Evolutionary conservation across 108 stramenopile species (phyloP).

Genomic region (Pseudonitzschia multiseries): DNA sequence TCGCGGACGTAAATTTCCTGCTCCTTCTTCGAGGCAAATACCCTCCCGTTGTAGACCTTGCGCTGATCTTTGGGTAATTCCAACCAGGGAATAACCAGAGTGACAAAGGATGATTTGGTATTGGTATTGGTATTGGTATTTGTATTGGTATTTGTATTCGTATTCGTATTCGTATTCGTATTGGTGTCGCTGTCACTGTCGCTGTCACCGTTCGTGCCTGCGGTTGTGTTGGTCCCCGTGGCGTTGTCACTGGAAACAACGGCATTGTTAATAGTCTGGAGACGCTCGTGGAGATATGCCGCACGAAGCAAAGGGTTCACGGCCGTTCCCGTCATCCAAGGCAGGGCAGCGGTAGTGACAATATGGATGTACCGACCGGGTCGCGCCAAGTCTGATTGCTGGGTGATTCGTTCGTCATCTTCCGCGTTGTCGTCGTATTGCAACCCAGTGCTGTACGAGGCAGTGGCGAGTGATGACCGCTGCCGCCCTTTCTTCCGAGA

Average conservation of each 20-base stretch:
- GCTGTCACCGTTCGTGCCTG: background rate
- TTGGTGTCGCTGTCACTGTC: no score
- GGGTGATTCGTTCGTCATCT: constrained; percentile 48
- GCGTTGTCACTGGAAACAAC: constrained; percentile 26
- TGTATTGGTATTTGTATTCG: no score
- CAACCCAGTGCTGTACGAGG: background rate
- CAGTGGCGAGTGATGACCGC: no score
- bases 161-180: no score
- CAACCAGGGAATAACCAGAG: constrained; percentile 87
- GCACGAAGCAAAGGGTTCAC: constrained; percentile 87
- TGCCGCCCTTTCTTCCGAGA: background rate
- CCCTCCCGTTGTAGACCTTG: constrained; percentile 50
- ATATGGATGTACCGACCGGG: constrained; percentile 66
- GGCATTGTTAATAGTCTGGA: constrained; percentile 20
- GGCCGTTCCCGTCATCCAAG: constrained; percentile 88
- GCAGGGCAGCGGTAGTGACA: constrained; percentile 84
- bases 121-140: constrained; percentile 2
- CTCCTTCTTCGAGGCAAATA: constrained; percentile 55
- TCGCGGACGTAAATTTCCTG: constrained; percentile 75
- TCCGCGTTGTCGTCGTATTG: constrained; percentile 25
- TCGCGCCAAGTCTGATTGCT: constrained; percentile 56
- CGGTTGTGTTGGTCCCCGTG: background rate
- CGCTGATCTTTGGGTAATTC: constrained; percentile 72
- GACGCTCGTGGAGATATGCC: constrained; percentile 58
- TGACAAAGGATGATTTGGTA: constrained; percentile 39